Percentiles rank a stretch among this genome's conserved stretches.
phyloP scores from a whole-genome alignment of 352 stramenopile species.

The Albugo laibachii region DNA sequence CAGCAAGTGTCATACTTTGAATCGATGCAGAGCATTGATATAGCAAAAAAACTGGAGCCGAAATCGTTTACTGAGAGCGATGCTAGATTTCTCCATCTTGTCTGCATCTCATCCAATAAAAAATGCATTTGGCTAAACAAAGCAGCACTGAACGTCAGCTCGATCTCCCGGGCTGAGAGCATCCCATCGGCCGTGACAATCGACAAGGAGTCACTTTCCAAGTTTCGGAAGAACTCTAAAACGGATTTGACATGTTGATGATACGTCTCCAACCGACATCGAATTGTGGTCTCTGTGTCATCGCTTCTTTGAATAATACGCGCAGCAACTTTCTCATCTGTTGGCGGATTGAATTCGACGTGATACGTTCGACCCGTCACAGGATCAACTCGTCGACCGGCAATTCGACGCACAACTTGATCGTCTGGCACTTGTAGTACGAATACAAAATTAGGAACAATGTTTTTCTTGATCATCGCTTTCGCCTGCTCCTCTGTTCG shows the following conservation, averaged over 20 bases:
- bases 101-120: slow-evolving; percentile 8
- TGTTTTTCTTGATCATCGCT: slow-evolving; percentile 53
- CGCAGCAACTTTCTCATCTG: slow-evolving; percentile 33
- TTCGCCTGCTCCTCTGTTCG: slow-evolving; percentile 66
- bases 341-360: slow-evolving; percentile 90
- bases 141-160: slow-evolving; percentile 25
- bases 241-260: slow-evolving; percentile 53
- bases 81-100: not conserved
- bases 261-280: slow-evolving; percentile 73
- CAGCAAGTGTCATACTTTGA: slow-evolving; percentile 18
- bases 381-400: slow-evolving; percentile 88
- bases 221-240: slow-evolving; percentile 16
- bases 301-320: slow-evolving; percentile 79
- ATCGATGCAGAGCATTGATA: slow-evolving; percentile 50
- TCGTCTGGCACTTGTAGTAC: slow-evolving; percentile 89
- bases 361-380: slow-evolving; percentile 90
- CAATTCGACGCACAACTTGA: slow-evolving; percentile 91
- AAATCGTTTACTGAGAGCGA: slow-evolving; percentile 11
- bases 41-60: slow-evolving; percentile 25
- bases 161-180: slow-evolving; percentile 16
- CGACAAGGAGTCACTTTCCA: slow-evolving; percentile 5
- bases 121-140: slow-evolving; percentile 25
- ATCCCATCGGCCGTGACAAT: slow-evolving; percentile 43
- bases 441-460: slow-evolving; percentile 81
- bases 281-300: slow-evolving; percentile 85